phyloP scores from a whole-genome alignment of 75 land plant species.

The Selaginella tamariscina region DNA sequence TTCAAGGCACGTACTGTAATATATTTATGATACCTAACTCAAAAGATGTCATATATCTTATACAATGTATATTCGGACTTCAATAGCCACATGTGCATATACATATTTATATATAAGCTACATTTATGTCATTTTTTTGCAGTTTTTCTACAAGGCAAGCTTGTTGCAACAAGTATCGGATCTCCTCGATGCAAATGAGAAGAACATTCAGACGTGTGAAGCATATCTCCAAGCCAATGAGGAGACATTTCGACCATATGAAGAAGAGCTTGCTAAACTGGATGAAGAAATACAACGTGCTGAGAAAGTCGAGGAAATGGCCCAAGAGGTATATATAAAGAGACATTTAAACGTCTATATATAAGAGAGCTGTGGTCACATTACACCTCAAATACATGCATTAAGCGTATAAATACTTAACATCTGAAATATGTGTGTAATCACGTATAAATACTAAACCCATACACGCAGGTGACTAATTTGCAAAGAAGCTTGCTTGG shows the following conservation, averaged over 20 bases:
- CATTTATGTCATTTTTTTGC: constrained; percentile 8
- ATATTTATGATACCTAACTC: not conserved
- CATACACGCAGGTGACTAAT: no score
- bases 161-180: constrained; percentile 85
- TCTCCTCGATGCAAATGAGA: constrained; percentile 33
- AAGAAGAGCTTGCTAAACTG: constrained; percentile 44
- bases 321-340: no score
- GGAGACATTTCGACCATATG: constrained; percentile 43
- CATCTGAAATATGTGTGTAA: no score
- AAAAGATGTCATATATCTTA: no score
- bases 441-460: no score
- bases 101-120: no score
- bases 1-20: constrained; percentile 42
- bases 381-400: no score
- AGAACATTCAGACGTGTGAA: constrained; percentile 32
- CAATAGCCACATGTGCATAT: no score
- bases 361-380: no score
- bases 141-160: constrained; percentile 91
- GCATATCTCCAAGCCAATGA: constrained; percentile 44
- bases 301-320: constrained; percentile 67
- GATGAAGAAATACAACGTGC: constrained; percentile 57
- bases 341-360: no score
- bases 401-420: no score
- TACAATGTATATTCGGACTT: no score
- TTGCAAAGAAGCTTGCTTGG: constrained; percentile 80